Evolutionary conservation across 257 asterid species (phyloP).

Genomic region (Catharanthus roseus): DNA sequence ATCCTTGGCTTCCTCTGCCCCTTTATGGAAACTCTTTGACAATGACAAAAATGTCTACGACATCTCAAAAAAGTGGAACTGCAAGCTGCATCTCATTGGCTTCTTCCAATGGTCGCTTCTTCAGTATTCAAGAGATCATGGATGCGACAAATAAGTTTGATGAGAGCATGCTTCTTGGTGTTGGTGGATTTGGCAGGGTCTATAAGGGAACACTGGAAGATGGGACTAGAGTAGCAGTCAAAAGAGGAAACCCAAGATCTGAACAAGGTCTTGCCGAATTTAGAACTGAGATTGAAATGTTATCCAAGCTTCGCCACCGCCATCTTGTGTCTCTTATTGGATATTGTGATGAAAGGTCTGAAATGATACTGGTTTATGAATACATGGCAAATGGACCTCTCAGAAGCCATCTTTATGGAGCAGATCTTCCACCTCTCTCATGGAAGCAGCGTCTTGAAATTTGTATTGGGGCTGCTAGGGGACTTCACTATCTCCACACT

Average conservation of each 20-base stretch:
- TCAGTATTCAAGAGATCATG: constrained; percentile 37
- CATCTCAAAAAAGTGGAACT: constrained; percentile 42
- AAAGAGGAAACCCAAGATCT: constrained; percentile 45
- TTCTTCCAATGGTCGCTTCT: constrained; percentile 41
- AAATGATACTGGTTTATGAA: constrained; percentile 48
- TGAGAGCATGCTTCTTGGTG: constrained; percentile 42
- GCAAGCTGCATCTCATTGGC: constrained; percentile 45
- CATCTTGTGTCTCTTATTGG: constrained; percentile 49
- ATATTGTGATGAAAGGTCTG: constrained; percentile 44
- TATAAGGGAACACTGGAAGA: constrained; percentile 47
- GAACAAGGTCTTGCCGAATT: constrained; percentile 50
- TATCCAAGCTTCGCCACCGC: constrained; percentile 47
- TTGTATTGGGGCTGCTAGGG: constrained; percentile 48
- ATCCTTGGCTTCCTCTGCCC: constrained; percentile 41
- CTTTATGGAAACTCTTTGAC: constrained; percentile 43
- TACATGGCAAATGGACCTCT: constrained; percentile 53
- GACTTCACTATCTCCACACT: constrained; percentile 46
- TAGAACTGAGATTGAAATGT: constrained; percentile 47
- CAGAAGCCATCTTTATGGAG: constrained; percentile 44
- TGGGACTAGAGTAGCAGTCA: constrained; percentile 38
- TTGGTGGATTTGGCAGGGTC: constrained; percentile 49
- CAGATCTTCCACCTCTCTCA: constrained; percentile 39
- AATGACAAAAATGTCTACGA: constrained; percentile 35
- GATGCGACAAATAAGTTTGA: constrained; percentile 46
- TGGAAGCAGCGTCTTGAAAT: constrained; percentile 52